These are phyloP conservation scores for Periconia sp. DNA, from an alignment of 2,329 filamentous ascomycete species.

Conservation along the genomic window DNA sequence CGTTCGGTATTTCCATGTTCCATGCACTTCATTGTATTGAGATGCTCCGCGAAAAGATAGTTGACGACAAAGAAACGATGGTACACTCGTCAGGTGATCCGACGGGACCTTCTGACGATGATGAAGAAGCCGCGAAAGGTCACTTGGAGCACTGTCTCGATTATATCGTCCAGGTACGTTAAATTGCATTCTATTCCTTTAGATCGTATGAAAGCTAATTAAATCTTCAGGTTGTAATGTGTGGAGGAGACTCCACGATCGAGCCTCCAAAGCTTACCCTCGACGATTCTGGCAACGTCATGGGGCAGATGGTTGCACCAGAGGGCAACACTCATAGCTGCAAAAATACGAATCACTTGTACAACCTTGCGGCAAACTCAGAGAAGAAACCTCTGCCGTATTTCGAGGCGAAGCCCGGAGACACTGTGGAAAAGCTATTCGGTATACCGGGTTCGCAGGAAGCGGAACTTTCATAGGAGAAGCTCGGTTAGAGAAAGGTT, in stretches of 20 bases:
- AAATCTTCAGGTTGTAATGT: not conserved
- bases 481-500: no score
- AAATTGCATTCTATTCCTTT: not conserved
- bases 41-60: not conserved
- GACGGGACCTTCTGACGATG: not conserved
- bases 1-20: not conserved
- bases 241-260: not conserved
- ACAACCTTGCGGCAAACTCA: not conserved
- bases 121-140: not conserved
- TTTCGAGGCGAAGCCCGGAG: not conserved
- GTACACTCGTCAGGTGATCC: no score
- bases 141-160: constrained; percentile 1
- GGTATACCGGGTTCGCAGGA: no score
- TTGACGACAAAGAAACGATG: not conserved
- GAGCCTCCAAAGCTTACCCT: not conserved
- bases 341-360: not conserved
- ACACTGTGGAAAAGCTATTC: not conserved
- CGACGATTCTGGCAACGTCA: not conserved
- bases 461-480: no score
- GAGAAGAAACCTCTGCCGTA: not conserved
- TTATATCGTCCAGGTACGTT: not conserved
- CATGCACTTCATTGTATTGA: constrained; percentile 1
- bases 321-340: not conserved
- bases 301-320: not conserved
- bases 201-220: not conserved